Evolutionary conservation across 1,139 yeast species (phyloP), one percentile per base, ranked within the genome.

Genomic region (Eremothecium gossypii): DNA sequence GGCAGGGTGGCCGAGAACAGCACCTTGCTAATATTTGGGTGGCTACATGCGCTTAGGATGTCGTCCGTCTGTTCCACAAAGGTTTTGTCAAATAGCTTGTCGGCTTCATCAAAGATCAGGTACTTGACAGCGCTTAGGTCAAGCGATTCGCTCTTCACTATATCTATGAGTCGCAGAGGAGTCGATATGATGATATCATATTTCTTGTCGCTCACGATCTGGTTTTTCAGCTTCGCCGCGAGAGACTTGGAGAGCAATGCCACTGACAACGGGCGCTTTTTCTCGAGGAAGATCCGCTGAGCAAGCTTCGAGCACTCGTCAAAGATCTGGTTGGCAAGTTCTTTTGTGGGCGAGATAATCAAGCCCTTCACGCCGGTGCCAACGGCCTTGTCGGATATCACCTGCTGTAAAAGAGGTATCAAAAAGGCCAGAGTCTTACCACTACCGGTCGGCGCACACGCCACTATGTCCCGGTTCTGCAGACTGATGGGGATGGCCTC

Each of bases 1-100:
- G 98, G 96, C 45, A 93, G 82, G 0, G 99, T 93, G 8, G 99
- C 99, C 6, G 96, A 85, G 58, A 84, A 91, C 69, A 93, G 80
- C 5, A 93, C 79, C 63, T 81, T 85, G 40, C 77, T 69, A 32
- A 82, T 57, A 37, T 53, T 54, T 54, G 71, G 50, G 56, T 64
- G 58, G 42, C 60, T 41, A 61, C 95, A 83, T 29, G 79, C 73
- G 10, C 83, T 71, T 49, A 91, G 67, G 46, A 91, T 81, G 42
- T 78, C 80, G 61, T 91, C 98, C 0, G 96, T 84, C 66, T 93
- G 98, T 51, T 82, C 87, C 14, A 87, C 77, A 55, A 93, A 93
- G 12, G 91, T 95, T 44, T 80, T 79, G 55, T 91, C 97, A 55
- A 93, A 85, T 43, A 93, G 68, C 55, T 85, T 83, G 69, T 93